A percentile compares a stretch with the other conserved stretches of the same genome.
Conservation (phyloP, 2,329 filamentous ascomycete genomes). For the Parafenestella ontariensis region DNA sequence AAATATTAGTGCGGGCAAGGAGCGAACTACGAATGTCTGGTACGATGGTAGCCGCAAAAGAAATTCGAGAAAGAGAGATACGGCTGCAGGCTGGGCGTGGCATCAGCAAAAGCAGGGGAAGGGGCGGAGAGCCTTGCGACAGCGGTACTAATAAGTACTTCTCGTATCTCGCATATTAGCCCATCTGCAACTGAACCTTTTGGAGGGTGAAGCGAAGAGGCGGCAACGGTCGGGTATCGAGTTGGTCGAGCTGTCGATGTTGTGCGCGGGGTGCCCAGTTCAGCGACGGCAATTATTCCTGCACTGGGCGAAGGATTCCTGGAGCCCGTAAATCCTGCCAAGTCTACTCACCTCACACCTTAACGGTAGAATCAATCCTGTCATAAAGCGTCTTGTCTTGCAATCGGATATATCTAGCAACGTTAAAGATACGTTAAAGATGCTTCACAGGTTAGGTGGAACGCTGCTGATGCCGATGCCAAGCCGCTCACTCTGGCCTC, state of each 20-base stretch:
- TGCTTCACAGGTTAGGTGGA: no score
- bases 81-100: neutral
- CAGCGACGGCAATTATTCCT: neutral
- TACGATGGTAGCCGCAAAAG: neutral
- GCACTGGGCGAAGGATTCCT: neutral
- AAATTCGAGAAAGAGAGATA: neutral
- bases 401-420: neutral
- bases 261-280: neutral
- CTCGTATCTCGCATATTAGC: neutral
- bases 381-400: neutral
- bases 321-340: neutral
- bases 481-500: no score
- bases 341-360: neutral
- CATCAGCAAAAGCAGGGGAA: neutral
- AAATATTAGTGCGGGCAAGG: neutral
- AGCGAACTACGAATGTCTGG: neutral
- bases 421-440: no score
- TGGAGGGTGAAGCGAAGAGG: neutral
- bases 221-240: neutral
- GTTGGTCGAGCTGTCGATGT: neutral
- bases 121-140: neutral
- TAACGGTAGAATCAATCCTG: neutral
- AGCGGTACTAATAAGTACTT: no score
- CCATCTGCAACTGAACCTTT: neutral
- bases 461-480: no score